A percentile compares a stretch with the other conserved stretches of the same genome.
These are phyloP conservation scores for Pholiota conissans DNA, from an alignment of 768 basidiomycete genomes.

Conservation along the genomic window DNA sequence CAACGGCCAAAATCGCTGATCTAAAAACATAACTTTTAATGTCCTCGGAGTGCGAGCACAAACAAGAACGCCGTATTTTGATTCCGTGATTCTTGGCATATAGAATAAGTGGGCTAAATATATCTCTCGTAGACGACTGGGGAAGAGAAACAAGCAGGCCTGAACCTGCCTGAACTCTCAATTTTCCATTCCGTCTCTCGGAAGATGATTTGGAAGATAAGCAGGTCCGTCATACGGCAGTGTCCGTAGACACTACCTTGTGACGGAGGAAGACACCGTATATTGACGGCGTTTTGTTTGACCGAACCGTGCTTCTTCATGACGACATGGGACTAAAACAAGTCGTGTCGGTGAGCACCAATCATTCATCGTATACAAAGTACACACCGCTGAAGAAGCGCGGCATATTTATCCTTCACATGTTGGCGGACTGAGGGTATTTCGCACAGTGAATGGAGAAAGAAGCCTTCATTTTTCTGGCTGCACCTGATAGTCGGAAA, in stretches of 20 bases:
- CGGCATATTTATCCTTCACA: background rate
- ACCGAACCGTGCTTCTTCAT: background rate
- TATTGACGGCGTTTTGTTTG: background rate
- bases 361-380: background rate
- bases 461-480: background rate
- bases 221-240: too few species aligned
- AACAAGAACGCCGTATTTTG: background rate
- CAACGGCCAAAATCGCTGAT: background rate
- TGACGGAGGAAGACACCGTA: too few species aligned
- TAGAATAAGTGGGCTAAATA: background rate
- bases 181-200: background rate
- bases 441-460: background rate
- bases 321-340: background rate
- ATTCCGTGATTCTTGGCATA: background rate
- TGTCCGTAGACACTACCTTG: too few species aligned
- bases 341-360: background rate
- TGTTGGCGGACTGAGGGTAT: background rate
- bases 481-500: background rate
- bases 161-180: background rate
- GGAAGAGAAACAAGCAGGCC: too few species aligned
- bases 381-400: background rate
- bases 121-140: background rate
- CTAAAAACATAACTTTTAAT: background rate
- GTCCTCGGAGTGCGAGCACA: background rate
- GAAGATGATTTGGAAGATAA: background rate